A percentile compares a stretch with the other conserved stretches of the same genome.
Conservation (phyloP, 176 grass and related monocot species). For the Panicum miliaceum region DNA sequence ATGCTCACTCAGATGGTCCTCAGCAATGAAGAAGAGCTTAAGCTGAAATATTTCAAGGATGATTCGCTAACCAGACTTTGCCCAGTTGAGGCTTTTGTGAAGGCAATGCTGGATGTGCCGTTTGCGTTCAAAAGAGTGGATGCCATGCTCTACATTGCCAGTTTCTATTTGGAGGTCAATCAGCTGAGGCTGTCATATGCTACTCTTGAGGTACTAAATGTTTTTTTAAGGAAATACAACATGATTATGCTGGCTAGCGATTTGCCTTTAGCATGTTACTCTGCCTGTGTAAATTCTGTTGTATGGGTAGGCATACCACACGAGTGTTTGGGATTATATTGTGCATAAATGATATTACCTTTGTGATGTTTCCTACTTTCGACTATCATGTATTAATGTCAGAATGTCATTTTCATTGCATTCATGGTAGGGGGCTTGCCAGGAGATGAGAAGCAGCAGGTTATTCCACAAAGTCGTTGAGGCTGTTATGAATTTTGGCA, state of each 20-base stretch:
- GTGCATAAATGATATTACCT: neutral
- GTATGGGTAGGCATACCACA: neutral
- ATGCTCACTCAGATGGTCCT: conserved; percentile 66
- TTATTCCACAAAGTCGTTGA: conserved; percentile 81
- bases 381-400: neutral
- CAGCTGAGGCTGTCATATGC: conserved; percentile 75
- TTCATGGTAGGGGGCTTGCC: conserved; percentile 70
- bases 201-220: conserved; percentile 67
- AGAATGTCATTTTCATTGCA: neutral
- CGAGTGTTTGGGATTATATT: neutral
- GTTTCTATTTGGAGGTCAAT: conserved; percentile 80
- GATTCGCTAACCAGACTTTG: conserved; percentile 61
- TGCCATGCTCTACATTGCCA: conserved; percentile 82
- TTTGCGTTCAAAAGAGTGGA: conserved; percentile 87
- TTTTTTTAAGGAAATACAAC: neutral
- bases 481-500: conserved; percentile 74
- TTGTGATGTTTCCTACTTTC: neutral
- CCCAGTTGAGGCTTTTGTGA: conserved; percentile 68
- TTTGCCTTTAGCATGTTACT: neutral
- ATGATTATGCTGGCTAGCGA: neutral
- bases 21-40: conserved; percentile 82
- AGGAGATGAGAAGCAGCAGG: conserved; percentile 80
- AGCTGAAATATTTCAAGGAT: conserved; percentile 75
- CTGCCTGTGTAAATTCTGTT: neutral
- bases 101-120: conserved; percentile 66